Evolutionary conservation across 139 green algal species (phyloP).

Genomic region (Closterium sp.): DNA sequence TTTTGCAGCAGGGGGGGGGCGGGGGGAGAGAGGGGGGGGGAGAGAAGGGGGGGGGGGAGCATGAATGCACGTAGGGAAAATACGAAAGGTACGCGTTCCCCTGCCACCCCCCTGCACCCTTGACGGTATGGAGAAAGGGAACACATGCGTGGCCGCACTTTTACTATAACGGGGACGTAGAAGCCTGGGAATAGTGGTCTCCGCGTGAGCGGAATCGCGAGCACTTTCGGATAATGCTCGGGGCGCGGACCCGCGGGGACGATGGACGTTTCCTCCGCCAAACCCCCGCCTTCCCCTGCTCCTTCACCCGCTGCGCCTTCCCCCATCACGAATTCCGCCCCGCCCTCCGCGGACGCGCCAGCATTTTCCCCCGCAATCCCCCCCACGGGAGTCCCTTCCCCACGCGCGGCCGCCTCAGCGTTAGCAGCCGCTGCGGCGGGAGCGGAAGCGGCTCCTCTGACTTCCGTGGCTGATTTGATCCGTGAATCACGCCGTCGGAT

Average conservation of each 20-base stretch:
- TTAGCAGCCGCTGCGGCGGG: background rate
- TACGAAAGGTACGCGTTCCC: no score
- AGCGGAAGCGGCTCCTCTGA: background rate
- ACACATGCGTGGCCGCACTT: background rate
- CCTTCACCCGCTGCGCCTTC: background rate
- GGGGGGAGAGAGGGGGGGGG: background rate
- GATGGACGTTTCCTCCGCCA: background rate
- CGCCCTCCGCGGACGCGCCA: background rate
- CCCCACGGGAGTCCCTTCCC: background rate
- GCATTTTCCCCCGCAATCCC: background rate
- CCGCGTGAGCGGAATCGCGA: conserved; percentile 41
- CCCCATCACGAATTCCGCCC: background rate
- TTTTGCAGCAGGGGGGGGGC: conserved; percentile 49
- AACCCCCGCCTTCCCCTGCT: no score
- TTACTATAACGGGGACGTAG: conserved; percentile 30
- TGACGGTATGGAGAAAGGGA: no score
- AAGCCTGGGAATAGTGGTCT: conserved; percentile 44
- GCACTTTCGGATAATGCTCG: conserved; percentile 31
- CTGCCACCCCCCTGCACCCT: no score
- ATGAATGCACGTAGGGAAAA: no score
- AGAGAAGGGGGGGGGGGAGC: no score
- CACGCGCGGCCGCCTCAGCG: background rate
- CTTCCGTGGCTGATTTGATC: background rate
- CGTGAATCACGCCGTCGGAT: background rate
- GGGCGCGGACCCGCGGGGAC: conserved; percentile 24